Evolutionary conservation across 1,284 basidiomycete species (phyloP).

Genomic region (Ceratobasidium sp.): DNA sequence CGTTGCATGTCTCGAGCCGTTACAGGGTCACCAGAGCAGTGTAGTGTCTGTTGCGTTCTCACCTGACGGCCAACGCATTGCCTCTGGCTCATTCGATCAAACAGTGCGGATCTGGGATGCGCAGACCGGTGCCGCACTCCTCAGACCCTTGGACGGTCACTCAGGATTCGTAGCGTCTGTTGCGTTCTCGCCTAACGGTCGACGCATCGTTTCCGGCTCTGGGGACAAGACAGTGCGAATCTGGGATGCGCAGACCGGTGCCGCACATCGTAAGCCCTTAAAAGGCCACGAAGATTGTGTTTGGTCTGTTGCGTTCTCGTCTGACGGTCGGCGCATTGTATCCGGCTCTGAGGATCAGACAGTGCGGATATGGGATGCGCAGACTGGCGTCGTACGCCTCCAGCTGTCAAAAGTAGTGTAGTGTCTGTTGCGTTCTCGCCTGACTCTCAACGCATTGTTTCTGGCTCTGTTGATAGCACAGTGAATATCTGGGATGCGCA

Average conservation of each 20-base stretch:
- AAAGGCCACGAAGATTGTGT: background rate
- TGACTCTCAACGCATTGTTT: too few relatives aligned
- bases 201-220: background rate
- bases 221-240: conserved; percentile 17
- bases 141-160: background rate
- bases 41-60: conserved; percentile 31
- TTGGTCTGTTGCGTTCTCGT: background rate
- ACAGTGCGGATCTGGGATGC: conserved; percentile 3
- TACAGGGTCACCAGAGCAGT: background rate
- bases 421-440: conserved; percentile 17
- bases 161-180: background rate
- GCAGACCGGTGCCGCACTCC: background rate
- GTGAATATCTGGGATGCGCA: too few relatives aligned
- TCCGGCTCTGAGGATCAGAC: conserved; percentile 4
- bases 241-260: conserved; percentile 34
- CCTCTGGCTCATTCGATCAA: background rate
- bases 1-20: background rate
- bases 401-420: background rate
- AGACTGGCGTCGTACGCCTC: background rate
- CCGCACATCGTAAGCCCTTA: background rate
- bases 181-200: conserved; percentile 28
- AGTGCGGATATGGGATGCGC: background rate
- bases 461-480: too few relatives aligned
- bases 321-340: background rate
- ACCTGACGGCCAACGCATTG: conserved; percentile 11